Conservation (phyloP, 805 yeast species). For the Schwanniomyces polymorphus region DNA sequence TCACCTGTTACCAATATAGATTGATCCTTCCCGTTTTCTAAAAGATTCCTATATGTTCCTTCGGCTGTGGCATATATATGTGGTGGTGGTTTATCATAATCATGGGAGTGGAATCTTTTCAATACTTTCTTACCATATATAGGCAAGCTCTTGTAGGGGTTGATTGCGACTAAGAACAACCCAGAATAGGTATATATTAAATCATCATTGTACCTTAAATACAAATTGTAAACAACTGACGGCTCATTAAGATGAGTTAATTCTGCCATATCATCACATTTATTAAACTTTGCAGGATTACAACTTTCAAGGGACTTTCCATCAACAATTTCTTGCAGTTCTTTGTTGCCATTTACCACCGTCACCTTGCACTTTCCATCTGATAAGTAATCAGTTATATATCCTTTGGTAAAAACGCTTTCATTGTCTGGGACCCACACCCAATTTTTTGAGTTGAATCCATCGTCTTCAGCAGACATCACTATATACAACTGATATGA, state of each 20-base stretch:
- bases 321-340: conserved; percentile 41
- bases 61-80: conserved; percentile 89
- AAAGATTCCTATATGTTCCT: conserved; percentile 74
- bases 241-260: conserved; percentile 93
- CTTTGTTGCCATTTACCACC: conserved; percentile 40
- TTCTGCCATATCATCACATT: conserved; percentile 93
- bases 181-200: conserved; percentile 93
- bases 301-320: conserved; percentile 56
- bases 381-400: conserved; percentile 45
- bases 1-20: conserved; percentile 97
- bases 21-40: conserved; percentile 72
- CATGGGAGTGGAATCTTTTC: conserved; percentile 48
- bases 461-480: conserved; percentile 23
- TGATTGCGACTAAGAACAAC: conserved; percentile 88
- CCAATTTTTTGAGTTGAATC: conserved; percentile 51
- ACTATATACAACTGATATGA: not conserved
- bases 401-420: conserved; percentile 57
- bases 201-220: conserved; percentile 74
- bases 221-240: conserved; percentile 84
- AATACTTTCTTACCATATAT: conserved; percentile 66
- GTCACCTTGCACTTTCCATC: conserved; percentile 38
- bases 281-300: conserved; percentile 88
- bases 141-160: conserved; percentile 78
- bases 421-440: conserved; percentile 77
- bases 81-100: conserved; percentile 53